These are phyloP conservation scores for Eremochloa ophiuroides DNA, from an alignment of 176 grass and related monocot species.

Conservation along the genomic window DNA sequence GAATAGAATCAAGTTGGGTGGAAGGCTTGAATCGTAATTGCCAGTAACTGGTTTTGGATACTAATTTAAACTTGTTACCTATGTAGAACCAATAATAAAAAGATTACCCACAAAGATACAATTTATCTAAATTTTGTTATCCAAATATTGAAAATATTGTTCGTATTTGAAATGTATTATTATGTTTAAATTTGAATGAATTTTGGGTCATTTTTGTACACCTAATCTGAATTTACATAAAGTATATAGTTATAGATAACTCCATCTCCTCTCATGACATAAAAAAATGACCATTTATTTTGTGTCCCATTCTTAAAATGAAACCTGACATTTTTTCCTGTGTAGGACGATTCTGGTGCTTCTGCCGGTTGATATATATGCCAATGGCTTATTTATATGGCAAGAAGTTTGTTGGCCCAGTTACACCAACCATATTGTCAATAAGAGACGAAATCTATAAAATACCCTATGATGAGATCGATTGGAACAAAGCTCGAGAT, in stretches of 20 bases:
- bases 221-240: not conserved
- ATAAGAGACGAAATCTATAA: slow-evolving; percentile 40
- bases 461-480: not conserved
- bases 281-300: not conserved
- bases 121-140: not conserved
- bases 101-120: not conserved
- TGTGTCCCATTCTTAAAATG: no score
- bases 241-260: not conserved
- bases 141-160: not conserved
- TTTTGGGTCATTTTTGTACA: not conserved
- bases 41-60: no score
- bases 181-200: no score
- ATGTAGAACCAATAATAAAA: not conserved
- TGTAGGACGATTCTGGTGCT: slow-evolving; percentile 46
- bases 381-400: slow-evolving; percentile 58
- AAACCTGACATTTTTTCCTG: not conserved
- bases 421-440: slow-evolving; percentile 29
- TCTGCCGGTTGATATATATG: slow-evolving; percentile 37
- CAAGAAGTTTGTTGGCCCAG: slow-evolving; percentile 44
- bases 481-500: not conserved
- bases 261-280: not conserved
- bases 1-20: no score
- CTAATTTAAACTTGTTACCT: not conserved
- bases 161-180: no score
- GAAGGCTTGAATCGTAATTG: no score